Conservation (phyloP, 2,329 filamentous ascomycete species). For the Aspergillus tanneri region DNA sequence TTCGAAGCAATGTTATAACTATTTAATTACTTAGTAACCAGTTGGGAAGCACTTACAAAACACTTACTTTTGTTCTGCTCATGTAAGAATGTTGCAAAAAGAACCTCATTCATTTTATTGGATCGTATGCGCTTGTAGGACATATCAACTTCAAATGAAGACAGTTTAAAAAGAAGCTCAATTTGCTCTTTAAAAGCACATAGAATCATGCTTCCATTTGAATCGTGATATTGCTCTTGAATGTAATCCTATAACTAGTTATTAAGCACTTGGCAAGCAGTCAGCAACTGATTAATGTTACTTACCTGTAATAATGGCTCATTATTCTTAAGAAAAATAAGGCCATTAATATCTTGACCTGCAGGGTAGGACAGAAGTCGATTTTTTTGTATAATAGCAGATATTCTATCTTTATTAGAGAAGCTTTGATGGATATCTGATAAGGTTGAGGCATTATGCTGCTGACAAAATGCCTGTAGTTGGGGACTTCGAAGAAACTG, state of each 20-base stretch:
- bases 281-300: too few species aligned
- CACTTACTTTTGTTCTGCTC: constrained; percentile 10
- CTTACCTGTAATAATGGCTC: too few species aligned
- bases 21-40: constrained; percentile 3
- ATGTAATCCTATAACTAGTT: background rate
- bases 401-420: constrained; percentile 8
- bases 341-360: constrained; percentile 8
- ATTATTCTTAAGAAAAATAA: constrained; percentile 6
- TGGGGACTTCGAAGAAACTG: constrained; percentile 12
- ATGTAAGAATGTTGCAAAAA: constrained; percentile 10
- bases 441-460: constrained; percentile 11
- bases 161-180: background rate
- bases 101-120: constrained; percentile 13
- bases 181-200: constrained; percentile 11
- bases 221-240: too few species aligned
- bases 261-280: too few species aligned
- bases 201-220: constrained; percentile 10
- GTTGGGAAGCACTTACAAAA: too few species aligned
- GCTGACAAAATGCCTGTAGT: constrained; percentile 9
- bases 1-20: constrained; percentile 12
- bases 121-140: constrained; percentile 8
- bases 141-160: constrained; percentile 12
- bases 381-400: constrained; percentile 11
- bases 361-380: constrained; percentile 8
- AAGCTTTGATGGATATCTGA: constrained; percentile 10